Evolutionary conservation across 306 rosid genomes (phyloP), one percentile per base, ranked within the genome.

Genomic region (Quercus parvula): DNA sequence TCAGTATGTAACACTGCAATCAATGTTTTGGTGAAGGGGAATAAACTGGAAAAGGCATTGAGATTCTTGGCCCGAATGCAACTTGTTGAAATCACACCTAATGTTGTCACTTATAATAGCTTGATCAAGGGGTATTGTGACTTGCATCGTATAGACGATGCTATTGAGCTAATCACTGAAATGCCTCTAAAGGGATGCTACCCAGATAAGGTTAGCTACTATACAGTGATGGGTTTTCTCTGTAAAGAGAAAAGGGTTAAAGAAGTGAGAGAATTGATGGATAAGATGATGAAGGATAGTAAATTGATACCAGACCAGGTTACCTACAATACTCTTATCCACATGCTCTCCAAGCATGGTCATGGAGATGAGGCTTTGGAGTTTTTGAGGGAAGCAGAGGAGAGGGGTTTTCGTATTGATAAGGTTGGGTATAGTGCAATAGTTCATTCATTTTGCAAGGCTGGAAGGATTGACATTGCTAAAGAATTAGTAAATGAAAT

Each of bases 41-140:
- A 55, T 66, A 88, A 90, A 69, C 77, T 92, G 76, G 86, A 85
- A 74, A 92, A 92, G 86, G 97, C 92, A 9, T 73, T 90, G 84
- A 88, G 85, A 82, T 90, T 91, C 79, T 71, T 81, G 67, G 84
- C 84, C 55, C 81, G 91, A 56, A 94, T 91, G 99, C 86, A 83
- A 66, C 78, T 91, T 59, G 57, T 85, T 58, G 98, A 89, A 70
- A 90, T 95, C 22, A 67, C 80, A 73, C 96, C 99, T 62, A 78
- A 90, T 77, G 82, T 87, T 73, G 83, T 92, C 79, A 91, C 89
- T 27, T 95, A 90, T 57, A 92, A 92, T 79, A 85, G 95, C 63
- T 87, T 95, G 90, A 90, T 91, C 85, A 91, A 91, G 82, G 97
- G 97, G 81, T 91, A 90, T 82, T 92, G 98, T 82, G 88, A 89